These are phyloP conservation scores for Zanthoxylum bungeanum DNA, from an alignment of 345 rosid species.

Conservation along the genomic window DNA sequence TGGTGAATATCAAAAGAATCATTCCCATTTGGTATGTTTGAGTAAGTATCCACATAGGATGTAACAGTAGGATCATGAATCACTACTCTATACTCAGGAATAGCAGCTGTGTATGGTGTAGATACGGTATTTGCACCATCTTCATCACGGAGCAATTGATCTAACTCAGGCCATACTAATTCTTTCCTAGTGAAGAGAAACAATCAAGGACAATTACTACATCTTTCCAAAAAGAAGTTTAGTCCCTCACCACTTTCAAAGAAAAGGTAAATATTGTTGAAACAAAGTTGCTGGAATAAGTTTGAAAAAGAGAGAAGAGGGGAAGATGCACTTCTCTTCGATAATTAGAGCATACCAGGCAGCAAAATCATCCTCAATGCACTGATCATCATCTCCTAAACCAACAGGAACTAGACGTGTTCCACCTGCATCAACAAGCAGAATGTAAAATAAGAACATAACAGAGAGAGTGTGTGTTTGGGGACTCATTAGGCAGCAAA, in stretches of 20 bases:
- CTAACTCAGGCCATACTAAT: conserved; percentile 79
- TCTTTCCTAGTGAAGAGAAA: conserved; percentile 56
- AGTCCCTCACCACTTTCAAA: neutral
- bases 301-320: neutral
- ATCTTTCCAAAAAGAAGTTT: neutral
- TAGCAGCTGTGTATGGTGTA: conserved; percentile 88
- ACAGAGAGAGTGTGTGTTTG: neutral
- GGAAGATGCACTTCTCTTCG: neutral
- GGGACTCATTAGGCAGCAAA: neutral
- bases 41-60: conserved; percentile 31
- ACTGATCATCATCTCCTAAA: conserved; percentile 98
- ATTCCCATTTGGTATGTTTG: conserved; percentile 56
- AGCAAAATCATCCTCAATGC: conserved; percentile 66
- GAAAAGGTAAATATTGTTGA: conserved; percentile 1
- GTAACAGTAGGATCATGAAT: conserved; percentile 50
- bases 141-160: conserved; percentile 73
- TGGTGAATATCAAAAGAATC: conserved; percentile 69
- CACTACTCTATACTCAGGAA: conserved; percentile 79
- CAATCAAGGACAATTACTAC: conserved; percentile 12
- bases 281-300: neutral
- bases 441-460: neutral
- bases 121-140: conserved; percentile 60
- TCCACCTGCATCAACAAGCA: conserved; percentile 12
- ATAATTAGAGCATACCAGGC: conserved; percentile 11
- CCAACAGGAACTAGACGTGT: conserved; percentile 68